These are phyloP conservation scores for Hirschioporus abietinus DNA, from an alignment of 768 basidiomycete genomes.

Conservation along the genomic window DNA sequence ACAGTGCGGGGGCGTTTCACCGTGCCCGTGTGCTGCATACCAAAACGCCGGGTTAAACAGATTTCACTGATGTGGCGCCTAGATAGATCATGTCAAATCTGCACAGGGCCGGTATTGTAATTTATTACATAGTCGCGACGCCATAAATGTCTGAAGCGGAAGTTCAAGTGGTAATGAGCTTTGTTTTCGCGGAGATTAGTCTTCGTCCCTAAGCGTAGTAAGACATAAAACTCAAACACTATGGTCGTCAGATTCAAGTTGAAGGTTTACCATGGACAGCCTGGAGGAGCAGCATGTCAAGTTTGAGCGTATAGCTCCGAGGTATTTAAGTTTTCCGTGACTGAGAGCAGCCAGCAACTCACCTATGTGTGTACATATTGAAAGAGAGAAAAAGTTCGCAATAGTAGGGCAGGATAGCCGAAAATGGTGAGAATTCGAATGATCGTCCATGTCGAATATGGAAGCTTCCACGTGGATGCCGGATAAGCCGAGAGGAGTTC, in stretches of 20 bases:
- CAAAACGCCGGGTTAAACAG: not conserved
- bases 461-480: not conserved
- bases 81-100: not conserved
- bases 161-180: not conserved
- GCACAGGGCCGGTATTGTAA: not conserved
- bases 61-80: not conserved
- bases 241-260: not conserved
- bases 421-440: not conserved
- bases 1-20: too few species aligned
- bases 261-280: not conserved
- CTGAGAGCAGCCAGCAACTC: not conserved
- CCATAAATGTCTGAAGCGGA: not conserved
- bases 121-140: not conserved
- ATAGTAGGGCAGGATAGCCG: not conserved
- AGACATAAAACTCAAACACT: not conserved
- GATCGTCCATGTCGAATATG: not conserved
- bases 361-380: not conserved
- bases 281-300: not conserved
- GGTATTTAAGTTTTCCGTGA: not conserved
- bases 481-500: not conserved
- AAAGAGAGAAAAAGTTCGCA: not conserved
- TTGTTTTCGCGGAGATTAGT: not conserved
- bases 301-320: not conserved
- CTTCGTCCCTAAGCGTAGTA: not conserved
- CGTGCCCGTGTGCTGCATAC: not conserved